Evolutionary conservation across 1,284 basidiomycete genomes (phyloP), one percentile per base, ranked within the genome.

Genomic region (Rugosomyces carneus): DNA sequence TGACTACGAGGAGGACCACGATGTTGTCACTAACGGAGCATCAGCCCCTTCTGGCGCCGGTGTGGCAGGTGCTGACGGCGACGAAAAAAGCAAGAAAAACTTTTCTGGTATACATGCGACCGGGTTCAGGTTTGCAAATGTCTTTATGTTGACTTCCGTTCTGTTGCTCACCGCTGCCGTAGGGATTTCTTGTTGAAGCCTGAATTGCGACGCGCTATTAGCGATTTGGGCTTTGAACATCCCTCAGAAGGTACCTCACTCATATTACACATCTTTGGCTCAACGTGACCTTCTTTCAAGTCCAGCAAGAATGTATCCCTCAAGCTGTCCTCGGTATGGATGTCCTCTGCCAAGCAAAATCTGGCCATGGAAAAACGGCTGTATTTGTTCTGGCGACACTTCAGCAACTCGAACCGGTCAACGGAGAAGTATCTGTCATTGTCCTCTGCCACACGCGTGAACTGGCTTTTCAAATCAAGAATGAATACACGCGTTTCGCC

Each of bases 241-340:
- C 96, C 96, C 44, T 98, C 95, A 41, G 96, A 99, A 81, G 95
- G 95, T 97, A 59, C 53, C 72, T 67, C 39, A 13, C 1, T 7
- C 5, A 16, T 23, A 11, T 32, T 16, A 29, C 5, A 26, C 36
- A 13, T 2, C 13, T 11, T n/a, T n/a, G n/a, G n/a, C n/a, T n/a
- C n/a, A n/a, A n/a, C 9, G 19, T 19, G 3, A 20, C 15, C 19
- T 11, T 37, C 18, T 15, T 34, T 16, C 15, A 45, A 98, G 96
- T 99, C 56, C 96, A 99, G 75, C 96, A 99, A 73, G 96, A 99
- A 75, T 99, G 96, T 68, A 99, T 99, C 58, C 96, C 96, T 45
- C 96, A 99, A 74, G 95, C 96, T 50, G 96, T 99, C 57, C 81
- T 99, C 44, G 95, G 96, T 54, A 99, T 98, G 90, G 96, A 99